A percentile compares a stretch with the other conserved stretches of the same genome.
Evolutionary conservation across 192 early-diverging fungal genomes (phyloP).

Genomic region (Kickxella alabastrina): DNA sequence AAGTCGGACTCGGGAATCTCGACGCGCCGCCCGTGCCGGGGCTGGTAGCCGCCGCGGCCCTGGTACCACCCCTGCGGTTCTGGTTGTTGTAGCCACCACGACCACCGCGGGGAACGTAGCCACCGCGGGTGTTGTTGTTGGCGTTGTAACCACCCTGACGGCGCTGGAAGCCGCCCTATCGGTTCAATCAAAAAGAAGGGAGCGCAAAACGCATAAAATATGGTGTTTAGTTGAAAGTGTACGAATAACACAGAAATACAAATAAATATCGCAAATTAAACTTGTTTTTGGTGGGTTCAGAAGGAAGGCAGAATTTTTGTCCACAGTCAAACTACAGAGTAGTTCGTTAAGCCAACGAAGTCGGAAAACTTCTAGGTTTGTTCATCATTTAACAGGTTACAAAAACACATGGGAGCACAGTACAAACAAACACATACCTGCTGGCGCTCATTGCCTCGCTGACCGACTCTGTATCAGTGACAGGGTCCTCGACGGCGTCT

Average conservation of each 20-base stretch:
- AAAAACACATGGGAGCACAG: neutral
- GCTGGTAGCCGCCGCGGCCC: constrained; percentile 41
- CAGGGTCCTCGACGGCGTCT: constrained; percentile 6
- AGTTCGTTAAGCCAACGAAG: constrained; percentile 23
- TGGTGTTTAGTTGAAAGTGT: too few relatives aligned
- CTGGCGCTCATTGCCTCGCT: constrained; percentile 2
- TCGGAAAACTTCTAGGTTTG: constrained; percentile 20
- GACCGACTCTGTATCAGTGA: constrained; percentile 14
- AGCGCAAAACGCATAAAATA: neutral
- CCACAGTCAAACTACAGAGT: constrained; percentile 22
- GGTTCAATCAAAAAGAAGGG: neutral
- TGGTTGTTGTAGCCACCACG: constrained; percentile 22
- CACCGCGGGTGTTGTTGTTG: constrained; percentile 18
- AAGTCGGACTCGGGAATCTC: constrained; percentile 79
- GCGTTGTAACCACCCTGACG: constrained; percentile 22
- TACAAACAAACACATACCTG: constrained; percentile 4
- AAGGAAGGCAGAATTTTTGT: constrained; percentile 53
- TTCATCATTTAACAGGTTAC: too few relatives aligned
- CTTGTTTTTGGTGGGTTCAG: too few relatives aligned
- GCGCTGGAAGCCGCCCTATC: constrained; percentile 21
- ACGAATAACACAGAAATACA: neutral
- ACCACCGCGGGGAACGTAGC: constrained; percentile 14
- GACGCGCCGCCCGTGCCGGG: constrained; percentile 38
- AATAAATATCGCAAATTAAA: neutral
- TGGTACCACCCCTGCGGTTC: constrained; percentile 29